phyloP scores from a whole-genome alignment of 139 green algal genomes.

The Cymbomonas tetramitiformis region DNA sequence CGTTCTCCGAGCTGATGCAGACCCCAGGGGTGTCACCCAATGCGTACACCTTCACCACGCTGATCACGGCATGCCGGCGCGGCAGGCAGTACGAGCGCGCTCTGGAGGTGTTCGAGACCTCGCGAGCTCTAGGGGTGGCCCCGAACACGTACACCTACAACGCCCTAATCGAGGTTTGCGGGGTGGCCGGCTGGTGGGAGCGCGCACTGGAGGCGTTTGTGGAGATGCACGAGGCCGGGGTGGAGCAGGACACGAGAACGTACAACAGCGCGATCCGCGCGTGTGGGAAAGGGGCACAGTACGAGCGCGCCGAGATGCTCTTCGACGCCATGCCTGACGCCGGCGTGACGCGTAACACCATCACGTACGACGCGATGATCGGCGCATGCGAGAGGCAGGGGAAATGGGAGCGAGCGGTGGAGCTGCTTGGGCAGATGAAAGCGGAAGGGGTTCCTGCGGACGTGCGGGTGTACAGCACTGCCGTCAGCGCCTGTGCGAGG shows the following conservation, averaged over 20 bases:
- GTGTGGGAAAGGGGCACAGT: background rate
- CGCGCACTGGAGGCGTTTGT: constrained; percentile 6
- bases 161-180: constrained; percentile 1
- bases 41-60: background rate
- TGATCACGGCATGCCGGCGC: background rate
- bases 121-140: background rate
- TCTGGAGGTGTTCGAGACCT: constrained; percentile 1
- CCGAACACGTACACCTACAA: background rate
- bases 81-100: background rate
- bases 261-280: constrained; percentile 6
- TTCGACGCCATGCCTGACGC: background rate
- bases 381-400: constrained; percentile 15
- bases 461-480: constrained; percentile 22
- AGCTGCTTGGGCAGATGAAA: constrained; percentile 5
- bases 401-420: background rate
- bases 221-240: background rate
- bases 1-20: background rate
- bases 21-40: background rate
- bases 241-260: background rate
- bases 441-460: constrained; percentile 11
- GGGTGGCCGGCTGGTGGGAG: too few species aligned
- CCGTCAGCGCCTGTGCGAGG: background rate
- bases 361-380: constrained; percentile 30
- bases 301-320: background rate
- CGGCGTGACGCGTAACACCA: background rate